Evolutionary conservation across 192 early-diverging fungal species (phyloP), one percentile per base, ranked within the genome.

Genomic region (Podila horticola): DNA sequence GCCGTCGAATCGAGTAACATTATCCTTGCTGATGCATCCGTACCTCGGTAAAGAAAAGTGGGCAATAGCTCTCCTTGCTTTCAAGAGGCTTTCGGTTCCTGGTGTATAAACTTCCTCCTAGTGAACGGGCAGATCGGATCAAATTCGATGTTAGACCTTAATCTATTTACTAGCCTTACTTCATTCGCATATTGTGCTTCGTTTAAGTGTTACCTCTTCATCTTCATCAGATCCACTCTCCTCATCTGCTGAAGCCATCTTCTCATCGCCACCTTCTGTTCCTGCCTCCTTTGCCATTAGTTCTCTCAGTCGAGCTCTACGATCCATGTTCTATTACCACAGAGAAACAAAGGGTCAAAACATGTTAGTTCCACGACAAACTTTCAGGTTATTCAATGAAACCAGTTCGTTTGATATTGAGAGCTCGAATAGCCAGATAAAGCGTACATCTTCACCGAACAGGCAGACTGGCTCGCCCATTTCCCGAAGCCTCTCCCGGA

Each of bases 361-460:
- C 41, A 45, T 15, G 41, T 45, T 45, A 45, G 41, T 17, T 45
- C 15, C 15, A 45, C 1, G 41, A 1, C 41, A 17, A 17, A 45
- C 41, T 17, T 45, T 17, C 41, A 45, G 15, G 15, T 45, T 2
- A 3, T 45, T 15, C 41, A 45, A 45, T 17, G 11, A 45, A 45
- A 13, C 41, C 41, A 17, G 4, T 17, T 45, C 2, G 41, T 12
- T 20, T 29, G 22, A 34, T 31, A 3, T 65, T 87, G 34, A 12
- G 38, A 41, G 12, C 11, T 41, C 38, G 38, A 45, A 45, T 45
- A 45, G 41, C 41, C 15, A 12, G 11, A 17, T 45, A 15, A 45
- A 45, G 11, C 41, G 74, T 91, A 94, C 94, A 57, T 94, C 97
- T 90, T 99, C 97, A 41, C 91, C 97, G 82, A 99, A 99, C 0